Base-by-base conservation (phyloP, 177 flowering plant species). In the Vitis hybrid region DNA sequence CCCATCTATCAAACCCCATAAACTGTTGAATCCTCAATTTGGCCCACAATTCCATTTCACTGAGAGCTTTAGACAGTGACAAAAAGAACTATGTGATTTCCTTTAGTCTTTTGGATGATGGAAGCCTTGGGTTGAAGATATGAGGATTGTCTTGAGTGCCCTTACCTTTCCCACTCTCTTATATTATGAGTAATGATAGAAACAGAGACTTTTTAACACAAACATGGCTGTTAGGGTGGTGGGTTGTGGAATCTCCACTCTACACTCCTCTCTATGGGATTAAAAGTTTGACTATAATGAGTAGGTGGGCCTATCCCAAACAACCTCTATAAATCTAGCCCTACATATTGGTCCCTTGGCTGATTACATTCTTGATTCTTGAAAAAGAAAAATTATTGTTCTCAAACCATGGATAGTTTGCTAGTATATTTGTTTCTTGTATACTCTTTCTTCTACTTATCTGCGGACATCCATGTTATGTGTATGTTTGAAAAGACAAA, bases 171-270 rank as follows among this genome's bases (percentile, higher is more conserved):
- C 10, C 7, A 15, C 10, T 14, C 21, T 2, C 59, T 21, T 18
- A 6, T 18, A 10, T 27, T 9, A 11, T 58, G 11, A 18, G 3
- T 15, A 62, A 62, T 62, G 50, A 62, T 62, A 35, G 50, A 61
- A 61, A 10, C 50, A 41, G 11, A n/a, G 50, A 35, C 64, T 41
- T 41, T 41, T 8, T 5, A 41, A 27, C 51, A 62, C 46, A 62
- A 62, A 62, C 2, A 17, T 62, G 64, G 50, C 50, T 14, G 17
- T 62, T n/a, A 30, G 15, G 51, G 20, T 62, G 64, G 63, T 60
- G 63, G 64, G 24, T 62, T 41, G 49, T 11, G 64, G 50, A 62
- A 62, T 35, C 64, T 61, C 64, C 41, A 30, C 13, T 27, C 50
- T 35, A 49, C n/a, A 35, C 18, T 2, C 11, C 48, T 62, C 21